phyloP scores from a whole-genome alignment of 139 green algal species.

The Nannochloris sp. region DNA sequence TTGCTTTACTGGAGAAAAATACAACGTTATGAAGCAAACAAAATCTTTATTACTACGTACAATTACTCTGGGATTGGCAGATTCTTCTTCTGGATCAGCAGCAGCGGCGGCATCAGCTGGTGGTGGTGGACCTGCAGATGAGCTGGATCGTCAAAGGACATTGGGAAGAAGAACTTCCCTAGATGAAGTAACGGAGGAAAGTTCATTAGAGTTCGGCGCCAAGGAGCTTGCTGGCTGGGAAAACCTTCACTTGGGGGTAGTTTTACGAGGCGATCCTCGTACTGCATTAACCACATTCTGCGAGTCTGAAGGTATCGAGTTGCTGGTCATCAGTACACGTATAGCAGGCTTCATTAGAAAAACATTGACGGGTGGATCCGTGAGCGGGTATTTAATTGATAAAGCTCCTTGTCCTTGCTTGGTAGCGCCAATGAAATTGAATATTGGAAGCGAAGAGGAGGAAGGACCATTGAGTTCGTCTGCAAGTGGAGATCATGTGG shows the following conservation, averaged over 20 bases:
- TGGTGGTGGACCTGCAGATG: background rate
- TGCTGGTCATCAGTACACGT: slow-evolving; percentile 36
- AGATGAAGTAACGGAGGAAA: slow-evolving; percentile 11
- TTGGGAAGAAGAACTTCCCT: slow-evolving; percentile 8
- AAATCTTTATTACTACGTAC: background rate
- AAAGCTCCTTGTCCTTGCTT: slow-evolving; percentile 38
- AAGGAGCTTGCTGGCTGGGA: slow-evolving; percentile 9
- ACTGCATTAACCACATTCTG: slow-evolving; percentile 16
- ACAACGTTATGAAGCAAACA: slow-evolving; percentile 8
- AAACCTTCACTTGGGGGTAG: slow-evolving; percentile 18
- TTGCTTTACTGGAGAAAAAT: slow-evolving; percentile 12
- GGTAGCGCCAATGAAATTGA: slow-evolving; percentile 26
- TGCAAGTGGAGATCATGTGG: no score
- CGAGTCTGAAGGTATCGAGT: slow-evolving; percentile 32
- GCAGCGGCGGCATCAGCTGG: background rate
- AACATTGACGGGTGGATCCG: slow-evolving; percentile 23
- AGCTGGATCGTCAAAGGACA: background rate
- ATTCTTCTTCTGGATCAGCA: background rate
- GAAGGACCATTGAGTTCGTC: background rate
- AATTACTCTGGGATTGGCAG: background rate
- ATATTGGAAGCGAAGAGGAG: background rate
- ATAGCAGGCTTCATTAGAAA: slow-evolving; percentile 22
- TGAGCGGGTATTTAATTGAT: slow-evolving; percentile 28
- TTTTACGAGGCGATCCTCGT: slow-evolving; percentile 32
- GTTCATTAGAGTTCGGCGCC: slow-evolving; percentile 8